A percentile compares a stretch with the other conserved stretches of the same genome.
Evolutionary conservation across 805 yeast species (phyloP).

Genomic region (Myxozyma lipomycoides): DNA sequence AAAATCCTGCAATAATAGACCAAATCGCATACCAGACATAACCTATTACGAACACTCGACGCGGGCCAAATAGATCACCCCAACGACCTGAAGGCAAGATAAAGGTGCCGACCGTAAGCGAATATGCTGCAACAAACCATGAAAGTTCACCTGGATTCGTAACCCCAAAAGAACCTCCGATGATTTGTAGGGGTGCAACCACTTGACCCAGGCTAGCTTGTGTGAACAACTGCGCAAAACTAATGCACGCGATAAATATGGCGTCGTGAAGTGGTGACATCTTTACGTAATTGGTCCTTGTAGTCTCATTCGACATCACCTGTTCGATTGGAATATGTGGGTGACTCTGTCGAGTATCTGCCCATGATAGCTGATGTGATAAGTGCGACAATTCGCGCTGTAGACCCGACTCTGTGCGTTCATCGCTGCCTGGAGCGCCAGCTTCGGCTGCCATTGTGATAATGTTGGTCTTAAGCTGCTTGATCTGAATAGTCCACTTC

Average conservation of each 20-base stretch:
- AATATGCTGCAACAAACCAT: conserved; percentile 72
- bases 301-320: too few relatives aligned
- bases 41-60: conserved; percentile 51
- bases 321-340: too few relatives aligned
- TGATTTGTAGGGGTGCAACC: conserved; percentile 33
- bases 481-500: too few relatives aligned
- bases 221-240: conserved; percentile 40
- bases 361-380: too few relatives aligned
- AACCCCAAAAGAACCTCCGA: conserved; percentile 36
- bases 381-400: too few relatives aligned
- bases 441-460: too few relatives aligned
- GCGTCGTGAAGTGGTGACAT: conserved; percentile 18
- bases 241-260: conserved; percentile 31
- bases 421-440: too few relatives aligned
- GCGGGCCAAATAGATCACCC: conserved; percentile 70
- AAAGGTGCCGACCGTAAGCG: conserved; percentile 68
- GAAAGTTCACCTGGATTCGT: conserved; percentile 38
- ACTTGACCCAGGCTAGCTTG: conserved; percentile 41
- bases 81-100: conserved; percentile 63
- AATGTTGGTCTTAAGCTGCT: too few relatives aligned
- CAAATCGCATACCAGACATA: conserved; percentile 54
- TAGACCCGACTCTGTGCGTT: too few relatives aligned
- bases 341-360: too few relatives aligned
- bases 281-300: not conserved
- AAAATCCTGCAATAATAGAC: conserved; percentile 57